Conservation (phyloP, 768 basidiomycete species). For the Leccinum barrowsii region DNA sequence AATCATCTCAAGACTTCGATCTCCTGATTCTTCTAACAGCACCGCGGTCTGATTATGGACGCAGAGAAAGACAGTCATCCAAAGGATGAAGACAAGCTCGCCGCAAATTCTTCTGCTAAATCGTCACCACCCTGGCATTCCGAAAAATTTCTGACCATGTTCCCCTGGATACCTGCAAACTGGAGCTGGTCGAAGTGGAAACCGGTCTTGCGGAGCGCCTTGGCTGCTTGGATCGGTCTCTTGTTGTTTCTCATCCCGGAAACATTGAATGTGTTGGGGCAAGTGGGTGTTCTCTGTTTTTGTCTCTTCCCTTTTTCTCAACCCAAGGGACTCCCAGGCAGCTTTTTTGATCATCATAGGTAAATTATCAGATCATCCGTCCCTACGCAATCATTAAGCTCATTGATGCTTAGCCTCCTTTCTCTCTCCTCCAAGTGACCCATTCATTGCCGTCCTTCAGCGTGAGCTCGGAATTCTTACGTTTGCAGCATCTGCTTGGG, state of each 20-base stretch:
- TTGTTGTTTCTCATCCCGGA: slow-evolving; percentile 56
- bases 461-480: slow-evolving; percentile 55
- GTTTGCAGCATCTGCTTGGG: slow-evolving; percentile 53
- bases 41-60: neutral
- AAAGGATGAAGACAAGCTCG: neutral
- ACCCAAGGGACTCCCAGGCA: slow-evolving; percentile 39
- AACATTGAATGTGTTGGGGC: slow-evolving; percentile 50
- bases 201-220: slow-evolving; percentile 58
- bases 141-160: slow-evolving; percentile 25
- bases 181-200: slow-evolving; percentile 57
- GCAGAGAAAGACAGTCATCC: neutral
- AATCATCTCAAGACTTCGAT: neutral
- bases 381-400: neutral
- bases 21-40: neutral
- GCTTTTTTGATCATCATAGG: slow-evolving; percentile 64
- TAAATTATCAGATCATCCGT: slow-evolving; percentile 18
- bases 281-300: slow-evolving; percentile 34
- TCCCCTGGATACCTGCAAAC: slow-evolving; percentile 58
- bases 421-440: slow-evolving; percentile 63
- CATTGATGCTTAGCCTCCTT: slow-evolving; percentile 44
- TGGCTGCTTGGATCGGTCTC: slow-evolving; percentile 58
- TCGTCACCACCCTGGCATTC: neutral
- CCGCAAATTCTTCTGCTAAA: neutral
- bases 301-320: neutral
- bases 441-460: slow-evolving; percentile 66